These are phyloP conservation scores for Spirogloea muscicola DNA, from an alignment of 139 green algal genomes.

Conservation along the genomic window DNA sequence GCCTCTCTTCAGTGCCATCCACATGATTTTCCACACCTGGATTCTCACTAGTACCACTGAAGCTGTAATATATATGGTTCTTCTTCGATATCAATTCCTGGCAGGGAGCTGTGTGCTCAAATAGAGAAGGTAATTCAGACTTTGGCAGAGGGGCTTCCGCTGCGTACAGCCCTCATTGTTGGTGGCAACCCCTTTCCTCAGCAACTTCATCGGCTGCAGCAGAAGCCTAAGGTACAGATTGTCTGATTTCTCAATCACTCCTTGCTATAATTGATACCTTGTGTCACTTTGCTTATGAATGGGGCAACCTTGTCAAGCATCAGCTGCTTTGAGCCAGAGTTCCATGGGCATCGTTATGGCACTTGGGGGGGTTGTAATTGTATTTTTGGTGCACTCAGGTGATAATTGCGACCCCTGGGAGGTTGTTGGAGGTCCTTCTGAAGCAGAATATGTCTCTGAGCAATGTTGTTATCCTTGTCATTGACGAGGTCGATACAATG, in stretches of 20 bases:
- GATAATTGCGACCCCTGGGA: not conserved
- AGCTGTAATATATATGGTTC: not conserved
- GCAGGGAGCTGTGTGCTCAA: not conserved
- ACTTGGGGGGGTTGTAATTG: too few relatives aligned
- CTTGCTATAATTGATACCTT: too few relatives aligned
- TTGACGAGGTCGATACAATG: constrained; percentile 29
- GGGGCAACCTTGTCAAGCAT: too few relatives aligned
- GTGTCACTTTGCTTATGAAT: too few relatives aligned
- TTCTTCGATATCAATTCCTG: not conserved
- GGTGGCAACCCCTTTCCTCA: not conserved
- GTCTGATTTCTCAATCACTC: too few relatives aligned
- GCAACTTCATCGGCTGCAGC: not conserved
- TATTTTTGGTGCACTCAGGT: not conserved
- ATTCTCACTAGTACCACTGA: not conserved
- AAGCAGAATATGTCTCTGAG: constrained; percentile 1
- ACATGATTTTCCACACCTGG: not conserved
- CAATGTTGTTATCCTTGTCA: too few relatives aligned
- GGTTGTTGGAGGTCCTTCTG: not conserved
- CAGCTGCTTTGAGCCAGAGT: too few relatives aligned
- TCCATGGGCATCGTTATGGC: too few relatives aligned
- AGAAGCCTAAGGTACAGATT: too few relatives aligned
- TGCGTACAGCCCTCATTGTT: not conserved
- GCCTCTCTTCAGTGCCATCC: not conserved
- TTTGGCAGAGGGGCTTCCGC: not conserved
- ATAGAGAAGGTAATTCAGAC: not conserved